Conservation (phyloP, 139 green algal species). For the Coccomyxa sp. region DNA sequence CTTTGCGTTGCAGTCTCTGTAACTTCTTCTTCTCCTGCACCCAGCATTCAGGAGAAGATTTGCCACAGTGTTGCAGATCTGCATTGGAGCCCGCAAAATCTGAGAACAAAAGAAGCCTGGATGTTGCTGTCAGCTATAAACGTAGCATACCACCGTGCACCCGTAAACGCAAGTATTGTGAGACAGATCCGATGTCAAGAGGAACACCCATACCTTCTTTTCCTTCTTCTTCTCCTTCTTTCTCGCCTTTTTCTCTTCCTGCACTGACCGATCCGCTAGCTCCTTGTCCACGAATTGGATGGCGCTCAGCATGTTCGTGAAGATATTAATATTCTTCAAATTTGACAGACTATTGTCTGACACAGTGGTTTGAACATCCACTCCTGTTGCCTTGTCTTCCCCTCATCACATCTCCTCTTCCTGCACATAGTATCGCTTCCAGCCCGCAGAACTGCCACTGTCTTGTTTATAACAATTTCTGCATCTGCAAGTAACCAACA, state of each 20-base stretch:
- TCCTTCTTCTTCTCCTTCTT: conserved; percentile 17
- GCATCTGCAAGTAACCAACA: too few relatives aligned
- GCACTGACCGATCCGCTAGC: not conserved
- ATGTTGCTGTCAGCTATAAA: not conserved
- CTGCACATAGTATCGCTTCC: too few relatives aligned
- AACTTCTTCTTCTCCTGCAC: not conserved
- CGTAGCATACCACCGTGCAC: not conserved
- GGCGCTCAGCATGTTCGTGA: conserved; percentile 2
- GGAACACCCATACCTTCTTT: not conserved
- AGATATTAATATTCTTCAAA: too few relatives aligned
- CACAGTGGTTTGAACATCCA: too few relatives aligned
- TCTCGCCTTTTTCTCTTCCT: conserved; percentile 15
- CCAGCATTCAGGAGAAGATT: too few relatives aligned
- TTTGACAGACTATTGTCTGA: too few relatives aligned
- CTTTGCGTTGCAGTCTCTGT: not conserved
- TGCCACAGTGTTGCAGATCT: too few relatives aligned
- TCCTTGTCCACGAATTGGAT: not conserved
- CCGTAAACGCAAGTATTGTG: not conserved
- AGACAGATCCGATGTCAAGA: not conserved
- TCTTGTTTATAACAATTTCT: too few relatives aligned
- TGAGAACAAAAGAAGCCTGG: not conserved
- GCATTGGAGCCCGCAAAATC: not conserved
- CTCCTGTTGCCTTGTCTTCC: too few relatives aligned
- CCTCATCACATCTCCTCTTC: too few relatives aligned
- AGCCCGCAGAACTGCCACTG: too few relatives aligned